A percentile compares a stretch with the other conserved stretches of the same genome.
These are phyloP conservation scores for Boechera stricta DNA, from an alignment of 345 rosid genomes.

Conservation along the genomic window DNA sequence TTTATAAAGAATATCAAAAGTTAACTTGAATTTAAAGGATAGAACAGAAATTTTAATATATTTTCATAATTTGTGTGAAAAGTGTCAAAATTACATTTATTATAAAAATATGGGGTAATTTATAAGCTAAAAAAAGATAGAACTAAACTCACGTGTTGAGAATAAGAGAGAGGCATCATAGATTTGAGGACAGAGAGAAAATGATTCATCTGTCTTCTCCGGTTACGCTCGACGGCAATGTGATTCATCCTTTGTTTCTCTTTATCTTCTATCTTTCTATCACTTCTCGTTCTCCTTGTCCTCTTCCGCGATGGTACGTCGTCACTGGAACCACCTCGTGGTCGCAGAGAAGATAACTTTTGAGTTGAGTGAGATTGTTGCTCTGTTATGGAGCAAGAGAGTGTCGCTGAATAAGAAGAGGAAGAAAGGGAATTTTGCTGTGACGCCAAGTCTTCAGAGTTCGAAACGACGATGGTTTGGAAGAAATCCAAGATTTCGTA, in stretches of 20 bases:
- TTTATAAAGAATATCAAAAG: no score
- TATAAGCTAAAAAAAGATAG: neutral
- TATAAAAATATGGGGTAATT: no score
- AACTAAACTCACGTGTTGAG: conserved; percentile 57
- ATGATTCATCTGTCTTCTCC: conserved; percentile 77
- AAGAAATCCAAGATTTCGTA: conserved; percentile 19
- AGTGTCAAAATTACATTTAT: no score
- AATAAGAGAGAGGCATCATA: conserved; percentile 65
- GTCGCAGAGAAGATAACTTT: conserved; percentile 15
- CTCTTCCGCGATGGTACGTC: conserved; percentile 29
- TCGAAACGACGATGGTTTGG: neutral
- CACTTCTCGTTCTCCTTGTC: conserved; percentile 51
- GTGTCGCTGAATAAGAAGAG: conserved; percentile 5
- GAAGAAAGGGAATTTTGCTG: neutral
- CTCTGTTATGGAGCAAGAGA: conserved; percentile 37
- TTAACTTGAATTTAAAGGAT: no score
- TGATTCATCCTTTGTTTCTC: conserved; percentile 84
- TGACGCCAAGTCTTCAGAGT: neutral
- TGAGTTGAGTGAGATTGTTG: neutral
- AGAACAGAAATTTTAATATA: no score
- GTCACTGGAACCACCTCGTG: conserved; percentile 9
- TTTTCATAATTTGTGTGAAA: no score
- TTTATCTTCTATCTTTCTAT: conserved; percentile 57
- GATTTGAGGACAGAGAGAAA: conserved; percentile 62
- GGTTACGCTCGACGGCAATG: conserved; percentile 86